Evolutionary conservation across 208 protist species (phyloP), one percentile per base, ranked within the genome.

Genomic region (Trypanosoma platydactyli): DNA sequence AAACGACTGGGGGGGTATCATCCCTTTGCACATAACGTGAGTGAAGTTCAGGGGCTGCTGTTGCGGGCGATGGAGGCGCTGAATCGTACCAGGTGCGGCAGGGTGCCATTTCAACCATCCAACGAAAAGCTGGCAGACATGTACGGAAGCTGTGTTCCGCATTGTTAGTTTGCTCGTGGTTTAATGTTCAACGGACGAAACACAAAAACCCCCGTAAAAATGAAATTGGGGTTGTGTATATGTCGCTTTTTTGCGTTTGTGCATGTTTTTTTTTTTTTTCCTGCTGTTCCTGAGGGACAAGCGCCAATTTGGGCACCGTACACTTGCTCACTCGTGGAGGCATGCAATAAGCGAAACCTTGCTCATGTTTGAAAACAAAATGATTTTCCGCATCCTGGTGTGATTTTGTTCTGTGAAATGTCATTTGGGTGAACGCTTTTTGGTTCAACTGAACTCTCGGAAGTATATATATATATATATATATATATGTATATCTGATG

Each of bases 11-110:
- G 68, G n/a, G 73, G 76, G 46, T 75, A 56, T 41, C 44, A 64
- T 15, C 73, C 68, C 16, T 79, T 79, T 52, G 56, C 65, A 40
- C 55, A 69, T 30, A 72, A 79, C 52, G 24, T 71, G 33, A 71
- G 53, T 9, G 64, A 79, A 52, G n/a, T 79, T 4, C 18, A 40
- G 40, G 50, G 33, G 22, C 22, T 71, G 16, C 22, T 79, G 6
- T 15, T n/a, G 3, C 35, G 52, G 30, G 73, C 68, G 33, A 73
- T 71, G 35, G 53, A 56, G 52, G 61, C 63, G 11, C 27, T 79
- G n/a, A 60, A 79, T 40, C 35, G 16, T n/a, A 79, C 60, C 3
- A 64, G 53, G 48, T 76, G 70, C 24, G 63, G 63, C 0, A 29
- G 51, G 15, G 46, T 15, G 45, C 54, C 63, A 22, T 62, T 67